phyloP scores from a whole-genome alignment of 78 protist species.

The Salpingoeca rosetta region DNA sequence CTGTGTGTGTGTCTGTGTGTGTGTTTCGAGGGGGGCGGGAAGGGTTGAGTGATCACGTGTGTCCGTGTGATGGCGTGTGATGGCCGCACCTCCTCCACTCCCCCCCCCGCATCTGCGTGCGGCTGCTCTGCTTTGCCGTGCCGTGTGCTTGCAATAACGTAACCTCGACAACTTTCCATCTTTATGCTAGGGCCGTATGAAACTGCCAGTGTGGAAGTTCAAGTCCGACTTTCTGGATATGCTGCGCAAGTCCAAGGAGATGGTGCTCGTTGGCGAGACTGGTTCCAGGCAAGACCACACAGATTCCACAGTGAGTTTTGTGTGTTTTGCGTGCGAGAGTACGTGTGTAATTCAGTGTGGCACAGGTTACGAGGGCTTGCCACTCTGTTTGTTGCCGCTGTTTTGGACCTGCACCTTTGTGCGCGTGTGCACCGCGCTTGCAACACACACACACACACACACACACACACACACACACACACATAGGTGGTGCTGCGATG shows the following conservation, averaged over 20 bases:
- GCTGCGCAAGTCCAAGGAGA: conserved; percentile 54
- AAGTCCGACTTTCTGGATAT: conserved; percentile 44
- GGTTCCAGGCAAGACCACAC: conserved; percentile 93
- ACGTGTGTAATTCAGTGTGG: conserved; percentile 9
- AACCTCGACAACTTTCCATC: neutral
- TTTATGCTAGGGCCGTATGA: conserved; percentile 24
- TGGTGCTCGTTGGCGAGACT: conserved; percentile 97
- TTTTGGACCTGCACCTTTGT: neutral
- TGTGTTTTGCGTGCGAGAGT: too few species aligned
- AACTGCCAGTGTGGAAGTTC: conserved; percentile 84
- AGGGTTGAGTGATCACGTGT: too few species aligned
- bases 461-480: too few species aligned
- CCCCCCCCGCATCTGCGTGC: too few species aligned
- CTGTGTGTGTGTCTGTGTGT: too few species aligned
- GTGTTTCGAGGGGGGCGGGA: too few species aligned
- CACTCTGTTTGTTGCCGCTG: neutral
- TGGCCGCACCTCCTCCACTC: too few species aligned
- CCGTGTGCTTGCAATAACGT: too few species aligned
- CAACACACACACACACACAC: too few species aligned
- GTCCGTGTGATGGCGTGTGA: too few species aligned
- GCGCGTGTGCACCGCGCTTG: neutral
- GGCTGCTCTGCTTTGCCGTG: too few species aligned
- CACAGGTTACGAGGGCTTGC: neutral
- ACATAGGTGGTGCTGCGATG: neutral
- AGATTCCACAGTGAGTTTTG: conserved; percentile 19